These are phyloP conservation scores for Amniculicola lignicola DNA, from an alignment of 495 filamentous ascomycete genomes.

Conservation along the genomic window DNA sequence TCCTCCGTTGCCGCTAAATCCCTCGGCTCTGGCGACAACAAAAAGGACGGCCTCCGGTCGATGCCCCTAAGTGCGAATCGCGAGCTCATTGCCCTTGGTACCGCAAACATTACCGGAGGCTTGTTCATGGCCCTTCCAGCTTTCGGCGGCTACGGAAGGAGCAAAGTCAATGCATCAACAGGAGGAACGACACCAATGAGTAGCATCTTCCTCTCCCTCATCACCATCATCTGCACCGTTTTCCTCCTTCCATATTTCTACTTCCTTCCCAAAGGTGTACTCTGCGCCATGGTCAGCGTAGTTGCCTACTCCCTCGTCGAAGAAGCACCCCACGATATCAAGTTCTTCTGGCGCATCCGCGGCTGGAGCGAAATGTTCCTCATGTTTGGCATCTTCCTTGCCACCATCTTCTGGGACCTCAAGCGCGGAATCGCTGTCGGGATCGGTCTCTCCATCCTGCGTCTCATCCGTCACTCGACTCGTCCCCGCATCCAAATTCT, in stretches of 20 bases:
- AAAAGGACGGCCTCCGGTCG: slow-evolving; percentile 56
- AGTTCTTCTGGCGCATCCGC: slow-evolving; percentile 81
- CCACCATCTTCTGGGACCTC: slow-evolving; percentile 78
- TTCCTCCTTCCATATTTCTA: slow-evolving; percentile 89
- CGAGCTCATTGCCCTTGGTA: slow-evolving; percentile 87
- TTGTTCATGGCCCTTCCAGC: slow-evolving; percentile 88
- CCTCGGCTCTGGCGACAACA: slow-evolving; percentile 53
- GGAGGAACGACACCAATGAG: slow-evolving; percentile 92
- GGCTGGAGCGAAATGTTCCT: slow-evolving; percentile 81
- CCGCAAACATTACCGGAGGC: slow-evolving; percentile 84
- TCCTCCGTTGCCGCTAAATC: slow-evolving; percentile 96
- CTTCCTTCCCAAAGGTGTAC: slow-evolving; percentile 94
- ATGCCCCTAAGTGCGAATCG: slow-evolving; percentile 85
- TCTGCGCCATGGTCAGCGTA: slow-evolving; percentile 91
- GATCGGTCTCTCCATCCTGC: slow-evolving; percentile 80
- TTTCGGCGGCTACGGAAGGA: slow-evolving; percentile 94
- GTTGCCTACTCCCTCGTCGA: slow-evolving; percentile 94
- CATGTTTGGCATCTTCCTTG: slow-evolving; percentile 83
- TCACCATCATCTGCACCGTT: slow-evolving; percentile 74
- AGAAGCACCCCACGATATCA: slow-evolving; percentile 86
- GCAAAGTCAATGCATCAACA: slow-evolving; percentile 89
- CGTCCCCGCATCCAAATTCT: slow-evolving; percentile 95
- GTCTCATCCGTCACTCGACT: slow-evolving; percentile 84
- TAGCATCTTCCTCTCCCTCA: slow-evolving; percentile 74
- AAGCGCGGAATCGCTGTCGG: slow-evolving; percentile 77